These are phyloP conservation scores for Coemansia aciculifera DNA, from an alignment of 192 early-diverging fungal genomes.

Conservation along the genomic window DNA sequence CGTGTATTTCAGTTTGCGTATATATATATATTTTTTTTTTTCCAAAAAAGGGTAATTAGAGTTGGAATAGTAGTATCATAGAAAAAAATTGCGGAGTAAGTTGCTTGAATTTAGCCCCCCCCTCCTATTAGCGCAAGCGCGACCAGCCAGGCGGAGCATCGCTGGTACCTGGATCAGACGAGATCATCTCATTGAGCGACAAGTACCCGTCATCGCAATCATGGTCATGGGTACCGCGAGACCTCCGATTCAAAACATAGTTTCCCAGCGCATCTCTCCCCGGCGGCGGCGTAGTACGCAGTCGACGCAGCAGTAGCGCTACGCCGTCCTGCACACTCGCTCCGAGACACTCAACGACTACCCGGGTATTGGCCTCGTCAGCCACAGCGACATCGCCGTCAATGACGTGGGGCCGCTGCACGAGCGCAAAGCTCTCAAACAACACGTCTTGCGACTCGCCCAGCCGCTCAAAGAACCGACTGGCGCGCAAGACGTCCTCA, in stretches of 20 bases:
- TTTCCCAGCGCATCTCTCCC: slow-evolving; percentile 30
- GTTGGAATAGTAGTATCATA: background rate
- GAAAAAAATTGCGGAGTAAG: background rate
- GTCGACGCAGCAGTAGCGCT: slow-evolving; percentile 33
- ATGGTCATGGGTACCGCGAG: slow-evolving; percentile 14
- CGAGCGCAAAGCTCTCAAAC: slow-evolving; percentile 40
- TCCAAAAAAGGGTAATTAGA: background rate
- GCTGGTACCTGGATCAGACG: slow-evolving; percentile 35
- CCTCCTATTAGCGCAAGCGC: slow-evolving; percentile 12
- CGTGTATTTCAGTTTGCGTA: background rate
- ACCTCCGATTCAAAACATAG: slow-evolving; percentile 13
- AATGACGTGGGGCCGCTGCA: slow-evolving; percentile 40
- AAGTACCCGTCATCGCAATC: slow-evolving; percentile 40
- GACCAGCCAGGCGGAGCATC: slow-evolving; percentile 31
- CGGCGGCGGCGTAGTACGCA: slow-evolving; percentile 22
- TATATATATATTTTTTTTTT: background rate
- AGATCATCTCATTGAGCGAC: slow-evolving; percentile 41
- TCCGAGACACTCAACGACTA: slow-evolving; percentile 43
- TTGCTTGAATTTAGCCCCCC: background rate
- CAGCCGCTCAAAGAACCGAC: slow-evolving; percentile 41
- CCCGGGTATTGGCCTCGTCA: slow-evolving; percentile 33
- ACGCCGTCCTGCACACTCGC: slow-evolving; percentile 50
- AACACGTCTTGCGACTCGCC: slow-evolving; percentile 29
- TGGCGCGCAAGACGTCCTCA: slow-evolving; percentile 40
- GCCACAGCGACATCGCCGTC: slow-evolving; percentile 37